Conservation (phyloP, 2,329 filamentous ascomycete species). For the Laburnicola sp. region DNA sequence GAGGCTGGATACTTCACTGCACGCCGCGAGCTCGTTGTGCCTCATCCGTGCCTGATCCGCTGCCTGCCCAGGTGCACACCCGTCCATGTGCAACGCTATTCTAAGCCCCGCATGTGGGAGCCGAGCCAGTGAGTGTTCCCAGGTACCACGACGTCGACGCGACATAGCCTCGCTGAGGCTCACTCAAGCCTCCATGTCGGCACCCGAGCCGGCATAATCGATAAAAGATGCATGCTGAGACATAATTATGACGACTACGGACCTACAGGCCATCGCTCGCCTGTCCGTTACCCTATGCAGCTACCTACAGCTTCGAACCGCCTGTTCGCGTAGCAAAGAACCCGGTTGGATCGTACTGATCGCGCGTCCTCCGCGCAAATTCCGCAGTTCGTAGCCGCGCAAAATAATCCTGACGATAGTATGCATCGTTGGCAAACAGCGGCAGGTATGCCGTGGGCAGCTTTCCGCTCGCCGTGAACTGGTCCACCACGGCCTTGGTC, state of each 20-base stretch:
- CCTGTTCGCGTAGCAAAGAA: conserved; percentile 49
- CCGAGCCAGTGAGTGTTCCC: conserved; percentile 10
- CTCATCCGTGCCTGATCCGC: too few species aligned
- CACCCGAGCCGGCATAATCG: conserved; percentile 19
- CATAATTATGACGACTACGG: conserved; percentile 7
- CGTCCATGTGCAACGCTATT: conserved; percentile 15
- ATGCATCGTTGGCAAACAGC: conserved; percentile 53
- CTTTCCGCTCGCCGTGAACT: conserved; percentile 39
- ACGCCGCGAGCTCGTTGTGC: neutral
- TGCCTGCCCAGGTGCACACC: too few species aligned
- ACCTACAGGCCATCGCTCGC: conserved; percentile 9
- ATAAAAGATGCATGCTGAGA: conserved; percentile 17
- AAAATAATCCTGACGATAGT: conserved; percentile 51
- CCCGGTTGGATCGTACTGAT: conserved; percentile 45
- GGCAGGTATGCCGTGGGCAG: conserved; percentile 49
- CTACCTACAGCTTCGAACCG: conserved; percentile 41
- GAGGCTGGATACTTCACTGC: neutral
- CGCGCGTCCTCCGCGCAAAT: conserved; percentile 38
- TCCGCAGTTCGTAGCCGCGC: conserved; percentile 41
- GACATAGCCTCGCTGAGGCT: conserved; percentile 23
- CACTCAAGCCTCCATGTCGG: conserved; percentile 21
- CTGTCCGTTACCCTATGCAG: neutral
- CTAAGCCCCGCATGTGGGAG: conserved; percentile 17
- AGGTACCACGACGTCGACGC: conserved; percentile 1
- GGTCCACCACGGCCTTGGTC: conserved; percentile 39